These are phyloP conservation scores for Microbotryum saponariae DNA, from an alignment of 1,284 basidiomycete genomes.

Conservation along the genomic window DNA sequence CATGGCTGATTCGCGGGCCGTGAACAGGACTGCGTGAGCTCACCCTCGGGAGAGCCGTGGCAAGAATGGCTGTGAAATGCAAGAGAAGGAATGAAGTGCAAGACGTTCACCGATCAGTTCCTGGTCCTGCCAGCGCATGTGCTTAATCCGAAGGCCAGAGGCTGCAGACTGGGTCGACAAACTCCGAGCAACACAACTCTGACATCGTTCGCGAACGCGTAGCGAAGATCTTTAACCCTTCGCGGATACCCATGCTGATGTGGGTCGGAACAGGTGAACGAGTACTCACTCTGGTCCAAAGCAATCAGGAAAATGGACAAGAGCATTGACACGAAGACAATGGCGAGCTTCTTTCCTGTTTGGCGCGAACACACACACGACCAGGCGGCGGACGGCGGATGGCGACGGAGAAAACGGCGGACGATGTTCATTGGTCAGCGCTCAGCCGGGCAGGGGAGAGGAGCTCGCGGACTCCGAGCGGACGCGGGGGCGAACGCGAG, in stretches of 20 bases:
- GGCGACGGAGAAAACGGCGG: too few relatives aligned
- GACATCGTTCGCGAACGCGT: slow-evolving; percentile 22
- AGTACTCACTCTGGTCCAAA: slow-evolving; percentile 17
- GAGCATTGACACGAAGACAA: slow-evolving; percentile 31
- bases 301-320: slow-evolving; percentile 24
- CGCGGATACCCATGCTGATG: too few relatives aligned
- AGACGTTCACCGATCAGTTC: background rate
- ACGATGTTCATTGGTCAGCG: too few relatives aligned
- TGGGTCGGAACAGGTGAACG: too few relatives aligned
- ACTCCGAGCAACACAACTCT: background rate
- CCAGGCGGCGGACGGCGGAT: too few relatives aligned
- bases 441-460: too few relatives aligned
- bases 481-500: too few relatives aligned
- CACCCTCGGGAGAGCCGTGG: background rate
- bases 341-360: slow-evolving; percentile 24
- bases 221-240: slow-evolving; percentile 41
- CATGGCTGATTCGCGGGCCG: background rate
- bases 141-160: background rate
- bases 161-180: background rate
- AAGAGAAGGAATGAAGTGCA: background rate
- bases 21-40: background rate
- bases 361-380: too few relatives aligned
- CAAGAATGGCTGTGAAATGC: background rate
- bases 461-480: too few relatives aligned
- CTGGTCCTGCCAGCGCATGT: background rate